Evolutionary conservation across 169 alveolate genomes (phyloP), one percentile per base, ranked within the genome.

Genomic region (Pseudocohnilembus persalinus): DNA sequence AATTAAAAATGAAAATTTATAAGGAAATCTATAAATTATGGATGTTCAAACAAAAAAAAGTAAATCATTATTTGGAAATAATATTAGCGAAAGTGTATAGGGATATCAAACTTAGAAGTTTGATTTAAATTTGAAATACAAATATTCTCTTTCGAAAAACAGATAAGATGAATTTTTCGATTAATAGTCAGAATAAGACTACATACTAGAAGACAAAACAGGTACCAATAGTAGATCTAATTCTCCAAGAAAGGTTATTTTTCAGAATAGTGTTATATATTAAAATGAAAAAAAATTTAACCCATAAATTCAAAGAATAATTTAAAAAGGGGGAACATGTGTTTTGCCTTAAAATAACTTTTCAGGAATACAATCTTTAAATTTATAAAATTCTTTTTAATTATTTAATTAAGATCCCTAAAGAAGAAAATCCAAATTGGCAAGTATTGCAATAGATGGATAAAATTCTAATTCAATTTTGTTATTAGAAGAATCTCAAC

Each of bases 1-100:
- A 29, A 74, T 95, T 78, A 93, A 92, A 76, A 85, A 93, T 35
- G 93, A 93, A 34, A 92, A 95, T 74, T 82, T 93, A 35, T 88
- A 86, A 85, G 94, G 96, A 25, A 92, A 94, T 29, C 82, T 95
- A 72, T 83, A 91, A 73, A 83, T 95, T 15, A 77, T 83, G 29
- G 89, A 83, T 28, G 85, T 90, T 49, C 87, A 84, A 73, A 81
- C 91, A 76, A 91, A 85, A 27, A 93, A 88, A 87, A 84, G 90
- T 78, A 89, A 68, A 68, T 72, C 88, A 26, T 84, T 86, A 64
- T 91, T 91, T 86, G 97, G 95, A 74, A 86, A 84, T 81, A 76
- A 75, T 82, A 83, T 87, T 0, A 34, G 73, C 34, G 92, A 90
- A 77, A 85, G 83, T 73, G 81, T 94, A 6, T 83, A 85, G 76